Evolutionary conservation across 768 basidiomycete genomes (phyloP), one percentile per base, ranked within the genome.

Genomic region (Chalciporus sphaerocephalus): DNA sequence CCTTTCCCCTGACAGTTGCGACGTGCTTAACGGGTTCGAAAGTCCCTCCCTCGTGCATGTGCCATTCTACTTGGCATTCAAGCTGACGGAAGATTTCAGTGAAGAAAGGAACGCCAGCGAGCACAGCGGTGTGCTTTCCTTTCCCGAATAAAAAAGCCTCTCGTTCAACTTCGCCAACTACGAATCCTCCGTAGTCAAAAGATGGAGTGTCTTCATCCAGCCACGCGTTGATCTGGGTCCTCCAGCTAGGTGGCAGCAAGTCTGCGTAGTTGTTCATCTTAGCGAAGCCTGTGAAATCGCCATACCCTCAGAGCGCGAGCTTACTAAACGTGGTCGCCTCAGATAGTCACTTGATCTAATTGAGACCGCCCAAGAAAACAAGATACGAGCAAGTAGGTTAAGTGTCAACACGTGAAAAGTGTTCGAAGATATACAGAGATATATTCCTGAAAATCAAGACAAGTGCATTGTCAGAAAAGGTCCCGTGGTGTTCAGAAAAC

Each of bases 51-150:
- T 99, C 96, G 49, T 76, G 68, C 52, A 93, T 60, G 53, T 96
- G 86, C 96, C 96, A 99, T 69, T 91, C 87, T 24, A 99, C 90
- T 48, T 81, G 68, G 84, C 95, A 99, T 24, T 78, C 92, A 17
- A 96, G 76, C 56, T 92, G 89, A 35, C 69, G 68, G 65, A 98
- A 97, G 46, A 98, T 80, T 67, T 98, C 92, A 27, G 87, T 85
- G 58, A 98, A 90, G 69, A 99, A 98, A 0, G 95, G 96, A 8
- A 85, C 87, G 41, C 96, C 96, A 10, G 96, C 96, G 7, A 99
- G 78, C 21, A 98, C 85, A 18, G 81, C 80, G 15, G 76, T 55
- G 45, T 81, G 75, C 41, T 81, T 80, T 48, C 91, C 92, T 70
- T 99, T 98, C 39, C 93, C 95, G 55, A 92, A 76, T 15, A 98